phyloP scores from a whole-genome alignment of 2,329 filamentous ascomycete genomes.

The Fusarium sp. region DNA sequence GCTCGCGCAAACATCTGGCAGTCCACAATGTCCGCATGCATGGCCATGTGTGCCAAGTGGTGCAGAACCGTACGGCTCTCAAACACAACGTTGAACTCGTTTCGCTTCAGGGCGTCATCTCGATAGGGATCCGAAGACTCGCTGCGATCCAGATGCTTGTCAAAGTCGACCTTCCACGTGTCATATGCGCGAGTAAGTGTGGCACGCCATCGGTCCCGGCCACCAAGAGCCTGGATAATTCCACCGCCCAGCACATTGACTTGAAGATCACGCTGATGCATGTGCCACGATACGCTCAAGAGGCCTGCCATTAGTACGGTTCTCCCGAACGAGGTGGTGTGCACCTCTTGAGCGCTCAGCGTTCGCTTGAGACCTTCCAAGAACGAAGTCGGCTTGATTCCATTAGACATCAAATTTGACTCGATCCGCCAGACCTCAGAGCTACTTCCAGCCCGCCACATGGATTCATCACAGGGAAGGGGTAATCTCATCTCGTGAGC shows the following conservation, averaged over 20 bases:
- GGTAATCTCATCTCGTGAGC: constrained; percentile 93
- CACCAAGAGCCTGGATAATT: constrained; percentile 79
- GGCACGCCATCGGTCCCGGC: constrained; percentile 88
- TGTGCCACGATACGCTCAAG: constrained; percentile 94
- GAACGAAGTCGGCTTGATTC: constrained; percentile 84
- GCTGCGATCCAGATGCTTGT: constrained; percentile 75
- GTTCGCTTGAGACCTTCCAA: constrained; percentile 90
- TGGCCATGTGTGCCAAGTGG: constrained; percentile 95
- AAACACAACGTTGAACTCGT: constrained; percentile 71
- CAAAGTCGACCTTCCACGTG: constrained; percentile 91
- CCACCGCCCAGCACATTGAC: constrained; percentile 79
- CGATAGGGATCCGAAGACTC: constrained; percentile 63
- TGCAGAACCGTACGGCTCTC: constrained; percentile 90
- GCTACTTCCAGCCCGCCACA: constrained; percentile 91
- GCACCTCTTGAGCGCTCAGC: constrained; percentile 81
- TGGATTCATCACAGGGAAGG: constrained; percentile 87
- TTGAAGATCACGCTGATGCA: constrained; percentile 95
- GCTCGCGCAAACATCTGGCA: constrained; percentile 95
- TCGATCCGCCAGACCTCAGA: constrained; percentile 87
- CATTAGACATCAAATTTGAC: constrained; percentile 78
- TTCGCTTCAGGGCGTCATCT: constrained; percentile 66
- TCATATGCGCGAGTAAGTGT: constrained; percentile 89
- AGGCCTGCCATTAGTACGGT: constrained; percentile 94
- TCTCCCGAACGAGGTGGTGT: constrained; percentile 91
- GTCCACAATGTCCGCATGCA: constrained; percentile 97